These are phyloP conservation scores for Phytophthora meadii DNA, from an alignment of 352 stramenopile genomes.

Conservation along the genomic window DNA sequence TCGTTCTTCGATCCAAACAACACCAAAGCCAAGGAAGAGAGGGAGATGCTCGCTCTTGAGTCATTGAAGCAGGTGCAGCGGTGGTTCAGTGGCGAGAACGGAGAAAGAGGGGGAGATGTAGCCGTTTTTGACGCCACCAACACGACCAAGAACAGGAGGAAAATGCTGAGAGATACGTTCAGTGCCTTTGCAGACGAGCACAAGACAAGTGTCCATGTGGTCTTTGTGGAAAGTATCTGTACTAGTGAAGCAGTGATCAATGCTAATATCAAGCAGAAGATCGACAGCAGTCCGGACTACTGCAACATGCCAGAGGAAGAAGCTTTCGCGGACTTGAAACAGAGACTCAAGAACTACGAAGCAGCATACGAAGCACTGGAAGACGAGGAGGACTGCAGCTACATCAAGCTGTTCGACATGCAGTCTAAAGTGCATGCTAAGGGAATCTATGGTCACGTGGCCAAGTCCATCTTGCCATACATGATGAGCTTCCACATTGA, in stretches of 20 bases:
- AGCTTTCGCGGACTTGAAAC: constrained; percentile 79
- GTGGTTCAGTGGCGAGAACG: constrained; percentile 55
- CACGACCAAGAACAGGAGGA: constrained; percentile 73
- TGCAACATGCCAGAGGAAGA: constrained; percentile 70
- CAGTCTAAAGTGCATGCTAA: constrained; percentile 90
- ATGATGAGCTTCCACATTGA: constrained; percentile 96
- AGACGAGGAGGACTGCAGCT: constrained; percentile 87
- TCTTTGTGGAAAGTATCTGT: constrained; percentile 95
- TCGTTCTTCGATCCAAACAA: constrained; percentile 95
- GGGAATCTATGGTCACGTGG: constrained; percentile 87
- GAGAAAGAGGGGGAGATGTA: constrained; percentile 72
- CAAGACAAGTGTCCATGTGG: constrained; percentile 85
- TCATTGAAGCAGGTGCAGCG: constrained; percentile 69
- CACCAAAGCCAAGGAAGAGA: constrained; percentile 66
- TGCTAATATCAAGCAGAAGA: constrained; percentile 83
- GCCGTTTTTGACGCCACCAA: constrained; percentile 93
- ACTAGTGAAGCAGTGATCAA: constrained; percentile 92
- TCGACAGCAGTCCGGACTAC: constrained; percentile 86
- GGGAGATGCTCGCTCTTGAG: constrained; percentile 85
- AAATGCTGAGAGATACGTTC: constrained; percentile 69
- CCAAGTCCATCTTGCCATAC: constrained; percentile 93
- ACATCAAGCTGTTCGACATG: constrained; percentile 91
- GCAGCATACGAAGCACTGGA: constrained; percentile 87
- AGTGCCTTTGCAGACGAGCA: constrained; percentile 56
- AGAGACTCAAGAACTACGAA: constrained; percentile 90